These are phyloP conservation scores for Zymoseptoria ardabiliae DNA, from an alignment of 2,329 filamentous ascomycete species.

Conservation along the genomic window DNA sequence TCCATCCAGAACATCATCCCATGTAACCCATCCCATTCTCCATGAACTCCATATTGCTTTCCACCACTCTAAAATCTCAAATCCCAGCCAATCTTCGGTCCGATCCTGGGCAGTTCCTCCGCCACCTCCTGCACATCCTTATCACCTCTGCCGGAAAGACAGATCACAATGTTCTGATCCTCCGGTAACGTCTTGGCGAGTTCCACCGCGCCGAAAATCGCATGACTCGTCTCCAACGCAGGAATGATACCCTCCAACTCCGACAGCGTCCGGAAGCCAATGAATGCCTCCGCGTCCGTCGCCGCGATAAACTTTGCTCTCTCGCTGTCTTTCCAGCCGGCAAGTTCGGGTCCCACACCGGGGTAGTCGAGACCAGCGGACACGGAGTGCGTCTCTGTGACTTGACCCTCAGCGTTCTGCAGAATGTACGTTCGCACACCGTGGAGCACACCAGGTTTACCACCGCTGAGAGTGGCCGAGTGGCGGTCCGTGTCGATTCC, in stretches of 20 bases:
- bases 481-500: conserved; percentile 80
- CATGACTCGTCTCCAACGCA: conserved; percentile 87
- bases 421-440: conserved; percentile 94
- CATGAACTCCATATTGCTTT: background rate
- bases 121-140: conserved; percentile 99
- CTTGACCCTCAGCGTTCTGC: conserved; percentile 87
- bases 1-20: background rate
- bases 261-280: conserved; percentile 75
- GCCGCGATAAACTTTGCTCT: conserved; percentile 85
- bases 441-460: conserved; percentile 86
- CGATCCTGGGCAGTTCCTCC: conserved; percentile 80
- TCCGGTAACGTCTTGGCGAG: conserved; percentile 87
- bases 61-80: conserved; percentile 40
- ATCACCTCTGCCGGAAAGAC: conserved; percentile 85
- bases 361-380: conserved; percentile 96
- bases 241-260: conserved; percentile 96
- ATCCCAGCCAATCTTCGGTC: conserved; percentile 76
- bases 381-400: conserved; percentile 89
- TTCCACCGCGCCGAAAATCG: conserved; percentile 80
- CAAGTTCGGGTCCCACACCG: conserved; percentile 87
- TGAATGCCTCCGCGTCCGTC: conserved; percentile 83
- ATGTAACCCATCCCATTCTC: background rate
- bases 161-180: conserved; percentile 86
- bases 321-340: conserved; percentile 82
- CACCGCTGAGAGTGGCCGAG: conserved; percentile 78